phyloP scores from a whole-genome alignment of 2,329 filamentous ascomycete genomes.

The Gnomoniopsis smithogilvyi region DNA sequence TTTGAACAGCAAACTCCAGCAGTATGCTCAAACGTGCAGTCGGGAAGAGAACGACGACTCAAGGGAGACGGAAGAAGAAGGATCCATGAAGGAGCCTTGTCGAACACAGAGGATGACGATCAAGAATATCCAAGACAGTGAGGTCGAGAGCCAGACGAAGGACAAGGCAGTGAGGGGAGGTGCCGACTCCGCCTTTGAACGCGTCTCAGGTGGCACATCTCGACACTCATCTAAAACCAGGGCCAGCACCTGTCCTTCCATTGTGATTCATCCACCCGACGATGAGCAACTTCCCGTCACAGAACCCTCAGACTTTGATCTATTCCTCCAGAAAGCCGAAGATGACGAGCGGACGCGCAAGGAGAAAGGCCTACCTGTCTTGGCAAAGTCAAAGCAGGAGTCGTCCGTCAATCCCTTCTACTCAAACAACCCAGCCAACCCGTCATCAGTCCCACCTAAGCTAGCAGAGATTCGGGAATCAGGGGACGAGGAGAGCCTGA shows the following conservation, averaged over 20 bases:
- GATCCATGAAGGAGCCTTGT: not conserved
- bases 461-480: constrained; percentile 13
- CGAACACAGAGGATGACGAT: not conserved
- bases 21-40: not conserved
- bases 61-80: not conserved
- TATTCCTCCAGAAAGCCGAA: constrained; percentile 10
- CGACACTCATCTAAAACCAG: not conserved
- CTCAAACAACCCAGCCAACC: constrained; percentile 4
- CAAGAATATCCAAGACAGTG: not conserved
- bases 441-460: not conserved
- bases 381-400: not conserved
- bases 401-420: constrained; percentile 13
- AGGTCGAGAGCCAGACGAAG: not conserved
- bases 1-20: constrained; percentile 9
- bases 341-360: constrained; percentile 6
- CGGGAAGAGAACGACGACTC: not conserved
- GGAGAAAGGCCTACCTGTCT: not conserved
- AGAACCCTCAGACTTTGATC: constrained; percentile 7
- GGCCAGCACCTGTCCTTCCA: not conserved
- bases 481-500: not conserved
- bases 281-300: not conserved
- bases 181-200: not conserved
- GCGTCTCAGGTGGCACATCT: not conserved
- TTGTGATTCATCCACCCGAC: not conserved
- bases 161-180: not conserved